A percentile compares a stretch with the other conserved stretches of the same genome.
phyloP scores from a whole-genome alignment of 2,329 filamentous ascomycete species.

The Ampelomyces quisqualis region DNA sequence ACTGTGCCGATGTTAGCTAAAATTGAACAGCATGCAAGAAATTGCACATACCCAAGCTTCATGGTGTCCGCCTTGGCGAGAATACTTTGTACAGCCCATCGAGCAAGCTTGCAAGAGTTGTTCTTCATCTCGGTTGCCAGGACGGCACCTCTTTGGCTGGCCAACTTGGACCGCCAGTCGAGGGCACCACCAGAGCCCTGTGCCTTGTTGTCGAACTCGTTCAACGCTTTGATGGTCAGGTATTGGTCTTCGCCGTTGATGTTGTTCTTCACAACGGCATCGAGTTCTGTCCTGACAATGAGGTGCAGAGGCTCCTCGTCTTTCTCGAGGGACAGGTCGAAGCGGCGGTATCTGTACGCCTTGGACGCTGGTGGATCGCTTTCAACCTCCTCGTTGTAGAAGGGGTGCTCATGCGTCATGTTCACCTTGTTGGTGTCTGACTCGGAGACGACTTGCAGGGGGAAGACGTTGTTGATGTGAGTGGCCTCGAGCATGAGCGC shows the following conservation, averaged over 20 bases:
- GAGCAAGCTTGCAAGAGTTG: slow-evolving; percentile 97
- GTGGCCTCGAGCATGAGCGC: slow-evolving; percentile 95
- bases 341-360: slow-evolving; percentile 96
- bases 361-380: slow-evolving; percentile 92
- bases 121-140: slow-evolving; percentile 99
- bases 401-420: slow-evolving; percentile 89
- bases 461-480: slow-evolving; percentile 99
- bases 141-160: slow-evolving; percentile 91
- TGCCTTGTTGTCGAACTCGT: slow-evolving; percentile 98
- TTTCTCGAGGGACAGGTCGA: slow-evolving; percentile 87
- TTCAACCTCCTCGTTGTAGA: slow-evolving; percentile 93
- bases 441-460: slow-evolving; percentile 90
- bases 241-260: slow-evolving; percentile 89
- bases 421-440: slow-evolving; percentile 73
- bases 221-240: slow-evolving; percentile 90
- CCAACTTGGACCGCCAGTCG: slow-evolving; percentile 95
- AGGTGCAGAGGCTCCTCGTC: slow-evolving; percentile 93
- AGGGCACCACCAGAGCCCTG: slow-evolving; percentile 92
- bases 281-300: slow-evolving; percentile 90
- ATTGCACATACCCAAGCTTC: slow-evolving; percentile 80
- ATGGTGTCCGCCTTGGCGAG: slow-evolving; percentile 96
- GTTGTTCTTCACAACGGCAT: slow-evolving; percentile 93
- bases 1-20: slow-evolving; percentile 49
- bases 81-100: slow-evolving; percentile 97
- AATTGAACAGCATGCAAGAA: not conserved